Percentiles rank a stretch among this genome's conserved stretches.
Conservation (phyloP, 1,284 basidiomycete genomes). For the Cutaneotrichosporon cutaneum region DNA sequence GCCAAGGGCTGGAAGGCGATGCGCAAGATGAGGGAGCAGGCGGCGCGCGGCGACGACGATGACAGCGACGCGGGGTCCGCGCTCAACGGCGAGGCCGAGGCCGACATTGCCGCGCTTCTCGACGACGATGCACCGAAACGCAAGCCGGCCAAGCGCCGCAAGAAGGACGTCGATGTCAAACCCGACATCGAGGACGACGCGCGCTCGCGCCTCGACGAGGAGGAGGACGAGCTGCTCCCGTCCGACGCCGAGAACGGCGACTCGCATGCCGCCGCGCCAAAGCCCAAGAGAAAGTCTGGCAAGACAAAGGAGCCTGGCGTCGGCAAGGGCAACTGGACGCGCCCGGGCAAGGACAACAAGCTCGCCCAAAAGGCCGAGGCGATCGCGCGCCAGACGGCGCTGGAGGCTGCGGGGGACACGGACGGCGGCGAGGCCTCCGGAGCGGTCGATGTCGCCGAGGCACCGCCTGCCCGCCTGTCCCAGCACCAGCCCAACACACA, state of each 20-base stretch:
- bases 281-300: constrained; percentile 23
- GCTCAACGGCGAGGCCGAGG: constrained; percentile 39
- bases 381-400: constrained; percentile 16
- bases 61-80: constrained; percentile 29
- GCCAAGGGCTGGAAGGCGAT: constrained; percentile 50
- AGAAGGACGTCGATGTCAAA: constrained; percentile 12
- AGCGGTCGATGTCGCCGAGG: not conserved
- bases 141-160: constrained; percentile 23
- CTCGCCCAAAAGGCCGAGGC: constrained; percentile 30
- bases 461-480: constrained; percentile 6
- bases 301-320: constrained; percentile 43
- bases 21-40: constrained; percentile 24
- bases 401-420: not conserved
- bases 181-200: constrained; percentile 18
- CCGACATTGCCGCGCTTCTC: constrained; percentile 43
- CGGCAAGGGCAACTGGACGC: constrained; percentile 43
- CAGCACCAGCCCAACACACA: constrained; percentile 33
- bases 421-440: constrained; percentile 2
- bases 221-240: constrained; percentile 19
- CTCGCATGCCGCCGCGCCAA: constrained; percentile 11
- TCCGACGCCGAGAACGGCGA: constrained; percentile 27
- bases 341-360: constrained; percentile 37
- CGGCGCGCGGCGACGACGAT: constrained; percentile 21
- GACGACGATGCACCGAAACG: constrained; percentile 23
- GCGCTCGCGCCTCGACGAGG: constrained; percentile 19